Conservation (phyloP, 495 filamentous ascomycete genomes). For the Hypoxylon crocopeplum region DNA sequence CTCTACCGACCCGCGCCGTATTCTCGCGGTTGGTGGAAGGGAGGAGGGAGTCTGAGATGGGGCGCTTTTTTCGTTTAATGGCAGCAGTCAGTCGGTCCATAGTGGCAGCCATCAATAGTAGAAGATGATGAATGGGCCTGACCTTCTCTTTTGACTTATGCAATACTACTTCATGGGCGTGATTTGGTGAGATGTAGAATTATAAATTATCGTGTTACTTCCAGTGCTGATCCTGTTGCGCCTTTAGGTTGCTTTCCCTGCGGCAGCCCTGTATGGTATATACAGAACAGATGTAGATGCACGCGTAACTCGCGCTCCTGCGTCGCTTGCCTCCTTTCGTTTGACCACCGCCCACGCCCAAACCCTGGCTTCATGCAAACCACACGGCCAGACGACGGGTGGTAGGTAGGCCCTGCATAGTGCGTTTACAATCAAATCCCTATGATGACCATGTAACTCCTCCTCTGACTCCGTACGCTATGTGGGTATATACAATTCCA, state of each 20-base stretch:
- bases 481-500: slow-evolving; percentile 30
- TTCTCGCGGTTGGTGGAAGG: slow-evolving; percentile 5
- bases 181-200: too few species aligned
- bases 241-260: background rate
- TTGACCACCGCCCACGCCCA: background rate
- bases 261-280: slow-evolving; percentile 7
- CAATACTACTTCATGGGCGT: too few species aligned
- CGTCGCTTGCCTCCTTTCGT: background rate
- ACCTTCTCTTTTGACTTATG: background rate
- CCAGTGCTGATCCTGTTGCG: slow-evolving; percentile 3
- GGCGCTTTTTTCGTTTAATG: slow-evolving; percentile 16
- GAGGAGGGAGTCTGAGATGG: background rate
- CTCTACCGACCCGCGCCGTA: slow-evolving; percentile 11
- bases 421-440: too few species aligned
- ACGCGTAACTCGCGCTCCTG: background rate
- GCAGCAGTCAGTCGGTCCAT: slow-evolving; percentile 23
- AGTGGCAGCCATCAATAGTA: slow-evolving; percentile 25
- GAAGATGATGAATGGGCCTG: slow-evolving; percentile 11
- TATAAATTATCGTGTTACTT: slow-evolving; percentile 6
- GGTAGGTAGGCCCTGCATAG: too few species aligned
- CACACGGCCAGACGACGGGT: too few species aligned
- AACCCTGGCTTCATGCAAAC: too few species aligned
- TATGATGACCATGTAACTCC: too few species aligned
- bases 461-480: too few species aligned
- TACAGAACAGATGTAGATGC: slow-evolving; percentile 15